Evolutionary conservation across 2,329 filamentous ascomycete genomes (phyloP).

Genomic region (Alternaria hordeiaustralica): DNA sequence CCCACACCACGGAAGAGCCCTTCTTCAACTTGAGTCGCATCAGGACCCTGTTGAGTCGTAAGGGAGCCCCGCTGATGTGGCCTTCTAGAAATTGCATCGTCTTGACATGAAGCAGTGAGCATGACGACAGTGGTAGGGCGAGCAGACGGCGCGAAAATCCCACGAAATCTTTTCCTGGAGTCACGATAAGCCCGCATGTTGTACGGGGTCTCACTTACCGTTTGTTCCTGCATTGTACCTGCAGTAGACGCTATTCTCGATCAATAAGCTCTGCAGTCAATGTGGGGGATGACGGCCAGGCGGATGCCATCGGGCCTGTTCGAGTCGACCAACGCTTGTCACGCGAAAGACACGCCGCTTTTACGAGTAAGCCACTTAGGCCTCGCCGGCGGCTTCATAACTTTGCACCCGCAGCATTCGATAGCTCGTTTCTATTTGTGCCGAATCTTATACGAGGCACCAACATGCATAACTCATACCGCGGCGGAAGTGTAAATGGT

Average conservation of each 20-base stretch:
- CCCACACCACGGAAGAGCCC: conserved; percentile 30
- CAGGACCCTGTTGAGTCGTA: conserved; percentile 35
- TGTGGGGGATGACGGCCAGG: conserved; percentile 36
- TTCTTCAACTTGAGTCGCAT: conserved; percentile 39
- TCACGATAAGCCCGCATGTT: conserved; percentile 24
- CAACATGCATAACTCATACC: conserved; percentile 36
- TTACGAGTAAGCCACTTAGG: conserved; percentile 21
- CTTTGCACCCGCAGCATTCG: conserved; percentile 31
- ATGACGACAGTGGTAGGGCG: conserved; percentile 8
- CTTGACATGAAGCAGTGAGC: conserved; percentile 15
- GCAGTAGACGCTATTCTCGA: conserved; percentile 45
- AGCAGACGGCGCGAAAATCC: background rate
- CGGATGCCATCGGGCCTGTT: conserved; percentile 34
- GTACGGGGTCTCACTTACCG: conserved; percentile 21
- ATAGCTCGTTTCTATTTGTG: conserved; percentile 46
- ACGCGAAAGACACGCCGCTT: conserved; percentile 25
- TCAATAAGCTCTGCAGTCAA: conserved; percentile 32
- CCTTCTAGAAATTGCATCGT: conserved; percentile 39
- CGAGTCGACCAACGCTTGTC: conserved; percentile 37
- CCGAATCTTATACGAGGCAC: conserved; percentile 41
- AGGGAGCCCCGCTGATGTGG: conserved; percentile 35
- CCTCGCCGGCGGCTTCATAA: conserved; percentile 33
- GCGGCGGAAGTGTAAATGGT: conserved; percentile 14
- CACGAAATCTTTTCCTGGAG: conserved; percentile 23
- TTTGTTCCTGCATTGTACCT: conserved; percentile 45